Conservation (phyloP, 345 rosid species). For the Linum trigynum region DNA sequence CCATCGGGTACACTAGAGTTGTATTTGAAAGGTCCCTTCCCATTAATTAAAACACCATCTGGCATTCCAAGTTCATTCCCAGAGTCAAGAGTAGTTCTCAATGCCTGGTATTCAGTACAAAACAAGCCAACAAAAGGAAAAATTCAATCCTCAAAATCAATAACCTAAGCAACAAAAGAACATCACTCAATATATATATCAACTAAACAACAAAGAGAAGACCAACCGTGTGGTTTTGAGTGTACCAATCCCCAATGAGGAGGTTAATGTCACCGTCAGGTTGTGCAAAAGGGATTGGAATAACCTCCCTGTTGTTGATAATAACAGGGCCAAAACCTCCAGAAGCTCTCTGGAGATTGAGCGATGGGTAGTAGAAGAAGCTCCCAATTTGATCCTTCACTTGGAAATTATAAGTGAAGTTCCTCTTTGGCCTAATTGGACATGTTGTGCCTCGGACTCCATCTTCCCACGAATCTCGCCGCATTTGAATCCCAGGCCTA, state of each 20-base stretch:
- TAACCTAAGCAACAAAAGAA: background rate
- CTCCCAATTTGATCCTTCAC: slow-evolving; percentile 95
- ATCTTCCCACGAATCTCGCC: slow-evolving; percentile 87
- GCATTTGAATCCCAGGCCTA: slow-evolving; percentile 87
- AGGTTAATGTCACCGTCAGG: slow-evolving; percentile 72
- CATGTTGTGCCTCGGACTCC: slow-evolving; percentile 90
- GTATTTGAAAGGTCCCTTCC: slow-evolving; percentile 83
- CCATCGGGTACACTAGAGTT: slow-evolving; percentile 75
- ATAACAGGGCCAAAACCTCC: slow-evolving; percentile 88
- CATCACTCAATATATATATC: background rate
- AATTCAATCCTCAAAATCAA: background rate
- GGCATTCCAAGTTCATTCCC: slow-evolving; percentile 94
- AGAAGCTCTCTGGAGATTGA: slow-evolving; percentile 78
- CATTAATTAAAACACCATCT: slow-evolving; percentile 89
- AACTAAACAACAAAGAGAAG: background rate
- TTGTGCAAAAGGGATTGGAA: slow-evolving; percentile 64
- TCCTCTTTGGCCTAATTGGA: slow-evolving; percentile 55
- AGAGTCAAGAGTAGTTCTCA: slow-evolving; percentile 58
- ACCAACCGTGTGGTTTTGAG: slow-evolving; percentile 64
- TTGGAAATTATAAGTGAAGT: slow-evolving; percentile 79
- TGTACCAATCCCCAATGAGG: slow-evolving; percentile 87
- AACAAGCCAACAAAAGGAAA: slow-evolving; percentile 1
- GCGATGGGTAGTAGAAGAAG: slow-evolving; percentile 75
- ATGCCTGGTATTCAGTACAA: slow-evolving; percentile 36
- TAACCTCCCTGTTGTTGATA: slow-evolving; percentile 47